phyloP scores from a whole-genome alignment of 352 stramenopile species.

The Pythium guiyangense region DNA sequence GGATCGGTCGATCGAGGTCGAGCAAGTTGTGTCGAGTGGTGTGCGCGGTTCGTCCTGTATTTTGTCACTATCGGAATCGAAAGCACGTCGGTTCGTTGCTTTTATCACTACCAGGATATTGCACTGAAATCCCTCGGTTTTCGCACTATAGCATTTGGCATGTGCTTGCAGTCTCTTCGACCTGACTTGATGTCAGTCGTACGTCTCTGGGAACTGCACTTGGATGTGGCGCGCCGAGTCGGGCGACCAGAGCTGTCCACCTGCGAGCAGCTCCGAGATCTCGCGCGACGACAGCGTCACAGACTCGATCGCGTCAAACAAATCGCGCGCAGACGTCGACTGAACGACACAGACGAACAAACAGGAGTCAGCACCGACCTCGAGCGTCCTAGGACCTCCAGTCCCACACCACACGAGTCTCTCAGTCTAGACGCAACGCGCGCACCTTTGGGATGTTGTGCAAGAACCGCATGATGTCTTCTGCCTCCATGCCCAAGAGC shows the following conservation, averaged over 20 bases:
- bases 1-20: background rate
- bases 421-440: no score
- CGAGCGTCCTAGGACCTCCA: background rate
- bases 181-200: slow-evolving; percentile 36
- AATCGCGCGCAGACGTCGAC: slow-evolving; percentile 45
- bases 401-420: no score
- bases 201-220: slow-evolving; percentile 75
- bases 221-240: slow-evolving; percentile 51
- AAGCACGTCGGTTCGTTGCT: background rate
- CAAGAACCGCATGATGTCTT: slow-evolving; percentile 75
- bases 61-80: background rate
- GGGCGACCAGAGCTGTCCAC: slow-evolving; percentile 72
- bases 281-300: slow-evolving; percentile 67
- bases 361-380: background rate
- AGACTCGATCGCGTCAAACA: slow-evolving; percentile 62
- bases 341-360: slow-evolving; percentile 6
- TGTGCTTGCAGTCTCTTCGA: background rate
- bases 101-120: no score
- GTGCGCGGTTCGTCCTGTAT: background rate
- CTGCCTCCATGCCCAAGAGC: slow-evolving; percentile 65
- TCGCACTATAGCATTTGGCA: background rate
- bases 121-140: background rate
- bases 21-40: background rate
- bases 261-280: slow-evolving; percentile 61
- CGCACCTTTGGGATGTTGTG: slow-evolving; percentile 71